Evolutionary conservation across 345 rosid genomes (phyloP).

Genomic region (Pelargonium nanum): DNA sequence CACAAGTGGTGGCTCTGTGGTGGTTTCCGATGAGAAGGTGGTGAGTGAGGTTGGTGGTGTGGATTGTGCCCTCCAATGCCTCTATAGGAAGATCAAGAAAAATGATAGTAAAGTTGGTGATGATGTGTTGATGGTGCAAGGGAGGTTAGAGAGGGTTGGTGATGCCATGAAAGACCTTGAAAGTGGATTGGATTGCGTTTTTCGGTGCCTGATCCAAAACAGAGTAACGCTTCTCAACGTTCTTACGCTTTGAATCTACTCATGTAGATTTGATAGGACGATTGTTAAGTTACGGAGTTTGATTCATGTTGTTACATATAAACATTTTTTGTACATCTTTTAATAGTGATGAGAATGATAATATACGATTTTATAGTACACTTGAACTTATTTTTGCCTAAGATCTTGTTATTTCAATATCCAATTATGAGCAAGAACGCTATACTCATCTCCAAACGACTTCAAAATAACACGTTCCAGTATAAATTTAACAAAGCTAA

Average conservation of each 20-base stretch:
- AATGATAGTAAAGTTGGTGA: neutral
- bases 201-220: slow-evolving; percentile 34
- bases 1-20: slow-evolving; percentile 12
- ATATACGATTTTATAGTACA: too few species aligned
- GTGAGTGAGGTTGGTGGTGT: slow-evolving; percentile 29
- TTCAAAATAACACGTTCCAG: too few species aligned
- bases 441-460: too few species aligned
- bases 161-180: slow-evolving; percentile 35
- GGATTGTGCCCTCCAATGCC: slow-evolving; percentile 20
- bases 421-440: too few species aligned
- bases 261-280: too few species aligned
- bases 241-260: neutral
- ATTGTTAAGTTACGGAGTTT: too few species aligned
- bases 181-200: slow-evolving; percentile 31
- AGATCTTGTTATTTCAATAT: too few species aligned
- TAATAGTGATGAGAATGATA: too few species aligned
- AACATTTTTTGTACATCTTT: too few species aligned
- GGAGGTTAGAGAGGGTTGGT: slow-evolving; percentile 19
- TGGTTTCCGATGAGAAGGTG: slow-evolving; percentile 2
- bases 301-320: too few species aligned
- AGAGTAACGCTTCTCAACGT: slow-evolving; percentile 21
- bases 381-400: too few species aligned
- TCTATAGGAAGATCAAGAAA: neutral
- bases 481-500: too few species aligned
- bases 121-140: slow-evolving; percentile 15